These are phyloP conservation scores for Botryotinia narcissicola DNA, from an alignment of 2,329 filamentous ascomycete genomes.

Conservation along the genomic window DNA sequence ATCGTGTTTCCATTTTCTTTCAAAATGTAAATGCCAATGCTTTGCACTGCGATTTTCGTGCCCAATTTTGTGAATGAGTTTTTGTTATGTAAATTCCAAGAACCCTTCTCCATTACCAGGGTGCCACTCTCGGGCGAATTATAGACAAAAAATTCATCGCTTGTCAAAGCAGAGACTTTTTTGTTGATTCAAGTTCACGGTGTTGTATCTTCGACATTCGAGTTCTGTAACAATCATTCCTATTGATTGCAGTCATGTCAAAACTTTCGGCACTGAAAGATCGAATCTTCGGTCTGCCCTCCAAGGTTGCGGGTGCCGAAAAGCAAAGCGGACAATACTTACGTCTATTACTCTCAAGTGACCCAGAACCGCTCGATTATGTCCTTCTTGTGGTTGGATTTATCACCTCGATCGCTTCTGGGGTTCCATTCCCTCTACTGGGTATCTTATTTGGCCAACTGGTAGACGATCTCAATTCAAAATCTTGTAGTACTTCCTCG, in stretches of 20 bases:
- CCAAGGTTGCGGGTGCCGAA: background rate
- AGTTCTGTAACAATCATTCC: slow-evolving; percentile 1
- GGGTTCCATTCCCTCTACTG: slow-evolving; percentile 62
- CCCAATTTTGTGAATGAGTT: background rate
- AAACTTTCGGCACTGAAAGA: slow-evolving; percentile 8
- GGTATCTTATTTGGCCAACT: slow-evolving; percentile 64
- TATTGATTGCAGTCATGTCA: slow-evolving; percentile 12
- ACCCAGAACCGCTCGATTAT: slow-evolving; percentile 1
- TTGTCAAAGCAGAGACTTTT: background rate
- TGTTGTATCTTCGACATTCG: background rate
- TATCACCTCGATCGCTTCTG: slow-evolving; percentile 46
- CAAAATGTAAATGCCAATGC: background rate
- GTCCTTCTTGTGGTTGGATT: slow-evolving; percentile 6
- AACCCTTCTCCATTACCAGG: background rate
- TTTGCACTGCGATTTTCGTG: background rate
- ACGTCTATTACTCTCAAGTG: slow-evolving; percentile 4
- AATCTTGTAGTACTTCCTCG: slow-evolving; percentile 39
- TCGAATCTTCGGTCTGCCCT: slow-evolving; percentile 1
- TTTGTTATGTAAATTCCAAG: slow-evolving; percentile 7
- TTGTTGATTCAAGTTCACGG: background rate
- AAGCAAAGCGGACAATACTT: slow-evolving; percentile 14
- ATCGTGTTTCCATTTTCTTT: background rate
- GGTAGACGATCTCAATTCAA: slow-evolving; percentile 58
- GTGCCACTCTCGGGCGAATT: background rate
- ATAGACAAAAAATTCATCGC: background rate